These are phyloP conservation scores for Fomitopsis serialis DNA, from an alignment of 768 basidiomycete species.

Conservation along the genomic window DNA sequence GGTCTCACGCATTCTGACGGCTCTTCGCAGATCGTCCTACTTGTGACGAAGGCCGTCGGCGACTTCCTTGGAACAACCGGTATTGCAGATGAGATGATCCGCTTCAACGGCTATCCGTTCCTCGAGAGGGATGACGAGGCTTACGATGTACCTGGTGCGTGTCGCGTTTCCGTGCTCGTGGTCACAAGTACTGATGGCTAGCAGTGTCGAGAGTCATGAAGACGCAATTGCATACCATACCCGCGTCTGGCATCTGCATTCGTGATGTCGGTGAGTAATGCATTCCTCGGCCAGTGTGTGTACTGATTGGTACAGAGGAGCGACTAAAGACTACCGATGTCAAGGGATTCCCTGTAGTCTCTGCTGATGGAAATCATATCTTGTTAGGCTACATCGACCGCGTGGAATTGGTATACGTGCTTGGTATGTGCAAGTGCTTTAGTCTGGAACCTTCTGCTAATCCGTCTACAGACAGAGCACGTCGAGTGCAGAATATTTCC, in stretches of 20 bases:
- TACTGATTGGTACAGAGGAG: constrained; percentile 42
- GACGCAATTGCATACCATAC: constrained; percentile 67
- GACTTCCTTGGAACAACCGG: constrained; percentile 91
- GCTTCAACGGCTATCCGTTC: constrained; percentile 96
- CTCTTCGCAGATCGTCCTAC: constrained; percentile 73
- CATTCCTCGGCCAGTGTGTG: too few species aligned
- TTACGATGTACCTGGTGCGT: constrained; percentile 80
- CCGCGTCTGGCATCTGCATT: constrained; percentile 71
- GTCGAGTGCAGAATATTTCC: constrained; percentile 53
- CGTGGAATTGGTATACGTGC: constrained; percentile 77
- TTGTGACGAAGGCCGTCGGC: constrained; percentile 96
- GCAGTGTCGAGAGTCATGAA: constrained; percentile 90
- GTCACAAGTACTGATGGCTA: background rate
- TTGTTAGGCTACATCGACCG: constrained; percentile 87
- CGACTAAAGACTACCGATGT: constrained; percentile 68
- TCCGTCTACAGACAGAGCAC: constrained; percentile 56
- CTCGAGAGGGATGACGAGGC: constrained; percentile 93
- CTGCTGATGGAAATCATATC: constrained; percentile 49
- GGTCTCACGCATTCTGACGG: constrained; percentile 9
- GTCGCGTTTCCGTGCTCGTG: background rate
- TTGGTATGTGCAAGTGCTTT: constrained; percentile 55
- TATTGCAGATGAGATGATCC: constrained; percentile 95
- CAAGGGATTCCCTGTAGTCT: constrained; percentile 90
- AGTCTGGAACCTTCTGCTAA: too few species aligned
- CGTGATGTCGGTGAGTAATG: constrained; percentile 66